Conservation (phyloP, 2,329 filamentous ascomycete genomes). For the Fusarium marasasianum region DNA sequence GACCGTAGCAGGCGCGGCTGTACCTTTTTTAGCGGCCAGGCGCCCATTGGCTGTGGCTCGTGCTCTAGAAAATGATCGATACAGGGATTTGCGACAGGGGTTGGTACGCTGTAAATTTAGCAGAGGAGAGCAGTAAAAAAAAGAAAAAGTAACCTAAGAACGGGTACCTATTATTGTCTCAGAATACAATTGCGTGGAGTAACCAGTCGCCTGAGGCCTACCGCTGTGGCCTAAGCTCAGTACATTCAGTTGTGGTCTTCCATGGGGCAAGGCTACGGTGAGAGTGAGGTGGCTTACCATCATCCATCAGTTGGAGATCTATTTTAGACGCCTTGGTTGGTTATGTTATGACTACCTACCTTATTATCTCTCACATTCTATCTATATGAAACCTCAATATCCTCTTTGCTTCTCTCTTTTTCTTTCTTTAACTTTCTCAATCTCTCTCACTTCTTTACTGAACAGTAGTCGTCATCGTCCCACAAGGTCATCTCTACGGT, state of each 20-base stretch:
- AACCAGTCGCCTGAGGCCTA: slow-evolving; percentile 27
- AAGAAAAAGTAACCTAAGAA: not conserved
- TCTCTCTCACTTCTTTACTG: not conserved
- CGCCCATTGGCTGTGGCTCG: slow-evolving; percentile 33
- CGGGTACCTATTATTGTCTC: not conserved
- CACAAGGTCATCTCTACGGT: slow-evolving; percentile 25
- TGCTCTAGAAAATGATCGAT: slow-evolving; percentile 3
- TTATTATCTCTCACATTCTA: not conserved
- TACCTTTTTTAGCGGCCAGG: slow-evolving; percentile 1
- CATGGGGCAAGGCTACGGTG: not conserved
- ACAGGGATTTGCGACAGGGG: slow-evolving; percentile 23
- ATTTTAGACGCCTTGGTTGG: slow-evolving; percentile 11
- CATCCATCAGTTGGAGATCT: not conserved
- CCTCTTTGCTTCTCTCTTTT: not conserved
- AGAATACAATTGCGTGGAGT: not conserved
- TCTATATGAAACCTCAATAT: slow-evolving; percentile 16
- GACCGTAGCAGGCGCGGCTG: slow-evolving; percentile 37
- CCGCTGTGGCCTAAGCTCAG: not conserved
- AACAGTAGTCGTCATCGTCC: slow-evolving; percentile 21
- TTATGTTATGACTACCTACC: not conserved
- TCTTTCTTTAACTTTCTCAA: not conserved
- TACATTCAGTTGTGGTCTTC: not conserved
- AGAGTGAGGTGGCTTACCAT: not conserved
- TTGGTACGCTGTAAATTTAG: slow-evolving; percentile 12
- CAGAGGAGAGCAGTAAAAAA: not conserved